Percentiles rank a stretch among this genome's conserved stretches.
These are phyloP conservation scores for Oldenlandia corymbosa DNA, from an alignment of 257 asterid species.

Conservation along the genomic window DNA sequence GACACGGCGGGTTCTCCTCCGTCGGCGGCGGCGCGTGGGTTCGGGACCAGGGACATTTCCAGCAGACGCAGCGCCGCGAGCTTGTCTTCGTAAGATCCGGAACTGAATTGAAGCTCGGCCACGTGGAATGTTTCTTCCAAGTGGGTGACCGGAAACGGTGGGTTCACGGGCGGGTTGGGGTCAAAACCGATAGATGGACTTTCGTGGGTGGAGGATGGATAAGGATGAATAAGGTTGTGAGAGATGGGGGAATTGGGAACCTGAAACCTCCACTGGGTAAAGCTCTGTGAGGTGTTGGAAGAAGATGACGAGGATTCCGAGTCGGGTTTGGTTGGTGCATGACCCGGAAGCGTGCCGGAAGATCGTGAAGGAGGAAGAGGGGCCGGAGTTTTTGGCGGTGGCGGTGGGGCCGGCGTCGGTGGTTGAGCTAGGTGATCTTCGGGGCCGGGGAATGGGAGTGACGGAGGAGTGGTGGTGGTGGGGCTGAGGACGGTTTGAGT, in stretches of 20 bases:
- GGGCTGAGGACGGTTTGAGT: constrained; percentile 70
- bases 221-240: constrained; percentile 16
- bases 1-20: constrained; percentile 24
- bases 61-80: constrained; percentile 50
- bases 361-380: constrained; percentile 14
- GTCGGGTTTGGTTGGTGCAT: constrained; percentile 22
- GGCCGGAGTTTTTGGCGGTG: constrained; percentile 14
- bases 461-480: constrained; percentile 70
- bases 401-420: constrained; percentile 14
- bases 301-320: constrained; percentile 68
- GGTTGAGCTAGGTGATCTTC: constrained; percentile 17
- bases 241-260: constrained; percentile 36
- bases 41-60: constrained; percentile 58
- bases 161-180: constrained; percentile 3
- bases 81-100: constrained; percentile 40
- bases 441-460: constrained; percentile 31
- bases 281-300: constrained; percentile 70
- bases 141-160: constrained; percentile 24
- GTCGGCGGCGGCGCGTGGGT: constrained; percentile 42
- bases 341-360: neutral
- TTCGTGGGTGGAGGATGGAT: constrained; percentile 13
- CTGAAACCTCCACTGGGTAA: constrained; percentile 78
- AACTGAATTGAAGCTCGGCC: constrained; percentile 48
- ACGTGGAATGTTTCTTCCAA: constrained; percentile 53
- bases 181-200: constrained; percentile 24